These are phyloP conservation scores for Pleurotus giganteus DNA, from an alignment of 768 basidiomycete genomes.

Conservation along the genomic window DNA sequence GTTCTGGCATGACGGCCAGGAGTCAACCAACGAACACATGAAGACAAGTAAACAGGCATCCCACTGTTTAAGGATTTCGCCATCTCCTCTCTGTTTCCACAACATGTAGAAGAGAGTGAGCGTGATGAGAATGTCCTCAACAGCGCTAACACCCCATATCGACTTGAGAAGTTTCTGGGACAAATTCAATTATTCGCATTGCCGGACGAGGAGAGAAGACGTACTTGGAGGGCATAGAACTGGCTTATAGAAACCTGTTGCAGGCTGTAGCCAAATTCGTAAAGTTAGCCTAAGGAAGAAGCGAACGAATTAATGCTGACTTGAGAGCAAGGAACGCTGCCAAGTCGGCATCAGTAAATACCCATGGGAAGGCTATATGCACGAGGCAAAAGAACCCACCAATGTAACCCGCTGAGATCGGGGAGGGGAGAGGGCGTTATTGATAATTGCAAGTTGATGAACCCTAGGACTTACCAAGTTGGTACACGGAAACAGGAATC, in stretches of 20 bases:
- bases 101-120: slow-evolving; percentile 6
- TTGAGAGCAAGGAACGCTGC: slow-evolving; percentile 6
- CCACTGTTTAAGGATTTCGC: slow-evolving; percentile 6
- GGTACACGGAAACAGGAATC: slow-evolving; percentile 3
- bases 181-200: not conserved
- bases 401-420: slow-evolving; percentile 1
- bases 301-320: not conserved
- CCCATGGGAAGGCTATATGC: not conserved
- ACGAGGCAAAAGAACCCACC: not conserved
- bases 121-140: slow-evolving; percentile 6
- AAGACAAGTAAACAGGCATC: not conserved
- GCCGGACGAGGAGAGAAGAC: not conserved
- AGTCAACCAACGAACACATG: slow-evolving; percentile 3
- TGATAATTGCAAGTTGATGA: not conserved
- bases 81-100: slow-evolving; percentile 5
- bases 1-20: not conserved
- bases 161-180: slow-evolving; percentile 1
- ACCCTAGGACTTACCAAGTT: slow-evolving; percentile 1
- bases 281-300: not conserved
- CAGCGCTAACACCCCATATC: slow-evolving; percentile 4
- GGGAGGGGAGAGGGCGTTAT: not conserved
- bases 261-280: not conserved
- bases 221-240: slow-evolving; percentile 7
- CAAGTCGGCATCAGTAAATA: not conserved
- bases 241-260: not conserved